Percentiles rank a stretch among this genome's conserved stretches.
phyloP scores from a whole-genome alignment of 2,329 filamentous ascomycete species.

The Sporothrix pseudoabietina region DNA sequence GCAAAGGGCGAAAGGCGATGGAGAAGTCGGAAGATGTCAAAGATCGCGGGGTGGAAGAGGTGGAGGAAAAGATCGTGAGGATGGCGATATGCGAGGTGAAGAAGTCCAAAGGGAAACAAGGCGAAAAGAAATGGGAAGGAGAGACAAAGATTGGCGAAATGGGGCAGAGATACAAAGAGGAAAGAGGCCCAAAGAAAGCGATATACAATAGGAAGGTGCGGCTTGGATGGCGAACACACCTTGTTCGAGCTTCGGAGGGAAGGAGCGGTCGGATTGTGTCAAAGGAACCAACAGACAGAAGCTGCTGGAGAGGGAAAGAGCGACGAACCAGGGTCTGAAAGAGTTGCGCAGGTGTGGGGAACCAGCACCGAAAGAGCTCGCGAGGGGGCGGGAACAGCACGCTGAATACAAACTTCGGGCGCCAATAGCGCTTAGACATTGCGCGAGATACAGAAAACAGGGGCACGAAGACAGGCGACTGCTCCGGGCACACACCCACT shows the following conservation, averaged over 20 bases:
- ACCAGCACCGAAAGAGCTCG: not conserved
- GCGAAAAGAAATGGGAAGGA: not conserved
- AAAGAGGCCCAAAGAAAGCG: not conserved
- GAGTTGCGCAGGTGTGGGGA: constrained; percentile 21
- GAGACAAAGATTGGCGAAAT: constrained; percentile 1
- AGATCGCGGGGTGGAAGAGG: not conserved
- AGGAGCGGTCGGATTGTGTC: constrained; percentile 15
- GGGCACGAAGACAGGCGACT: not conserved
- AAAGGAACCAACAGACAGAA: not conserved
- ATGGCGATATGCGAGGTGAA: not conserved
- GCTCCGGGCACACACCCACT: not conserved
- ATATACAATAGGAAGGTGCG: constrained; percentile 23
- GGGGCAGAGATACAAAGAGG: not conserved
- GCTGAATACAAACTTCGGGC: constrained; percentile 1
- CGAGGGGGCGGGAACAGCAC: not conserved
- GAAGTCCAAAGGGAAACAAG: not conserved
- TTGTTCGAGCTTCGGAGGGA: constrained; percentile 11
- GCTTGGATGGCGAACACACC: not conserved
- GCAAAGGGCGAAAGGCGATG: not conserved
- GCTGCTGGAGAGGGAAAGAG: constrained; percentile 7
- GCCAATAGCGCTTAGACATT: constrained; percentile 13
- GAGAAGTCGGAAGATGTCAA: not conserved
- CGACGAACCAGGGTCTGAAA: constrained; percentile 12
- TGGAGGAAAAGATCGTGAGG: not conserved
- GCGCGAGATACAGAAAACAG: not conserved